phyloP scores from a whole-genome alignment of 306 rosid species.

The Ziziphus jujuba region DNA sequence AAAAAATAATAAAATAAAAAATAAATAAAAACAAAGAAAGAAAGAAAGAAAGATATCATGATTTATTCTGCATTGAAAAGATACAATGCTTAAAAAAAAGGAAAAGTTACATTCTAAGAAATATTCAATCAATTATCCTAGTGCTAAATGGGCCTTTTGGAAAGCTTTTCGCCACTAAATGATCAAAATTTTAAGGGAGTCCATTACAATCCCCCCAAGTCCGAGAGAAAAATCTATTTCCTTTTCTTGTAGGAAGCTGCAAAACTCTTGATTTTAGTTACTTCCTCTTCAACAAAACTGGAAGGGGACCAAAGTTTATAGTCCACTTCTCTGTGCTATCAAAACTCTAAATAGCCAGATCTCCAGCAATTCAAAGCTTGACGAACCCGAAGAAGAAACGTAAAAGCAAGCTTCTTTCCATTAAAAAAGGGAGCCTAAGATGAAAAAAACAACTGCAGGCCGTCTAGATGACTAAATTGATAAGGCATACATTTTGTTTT shows the following conservation, averaged over 20 bases:
- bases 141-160: no score
- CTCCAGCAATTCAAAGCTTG: conserved; percentile 6
- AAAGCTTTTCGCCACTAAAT: no score
- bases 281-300: not conserved
- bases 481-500: conserved; percentile 8
- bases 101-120: no score
- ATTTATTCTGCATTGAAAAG: no score
- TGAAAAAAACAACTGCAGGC: conserved; percentile 9
- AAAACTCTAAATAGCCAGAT: conserved; percentile 19
- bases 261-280: not conserved
- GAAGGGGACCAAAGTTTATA: conserved; percentile 13
- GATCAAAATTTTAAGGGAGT: no score
- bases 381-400: conserved; percentile 9
- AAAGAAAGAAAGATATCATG: no score
- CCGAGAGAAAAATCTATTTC: no score
- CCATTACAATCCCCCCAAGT: not conserved
- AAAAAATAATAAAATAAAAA: no score
- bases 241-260: not conserved
- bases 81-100: no score
- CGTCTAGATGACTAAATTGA: conserved; percentile 20
- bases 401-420: conserved; percentile 9
- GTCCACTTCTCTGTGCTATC: conserved; percentile 8
- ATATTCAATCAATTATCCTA: no score
- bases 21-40: no score
- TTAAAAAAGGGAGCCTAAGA: conserved; percentile 4